Base-by-base conservation (phyloP, 225 moss, liverwort and hornwort species). In the Bryum argenteum region DNA sequence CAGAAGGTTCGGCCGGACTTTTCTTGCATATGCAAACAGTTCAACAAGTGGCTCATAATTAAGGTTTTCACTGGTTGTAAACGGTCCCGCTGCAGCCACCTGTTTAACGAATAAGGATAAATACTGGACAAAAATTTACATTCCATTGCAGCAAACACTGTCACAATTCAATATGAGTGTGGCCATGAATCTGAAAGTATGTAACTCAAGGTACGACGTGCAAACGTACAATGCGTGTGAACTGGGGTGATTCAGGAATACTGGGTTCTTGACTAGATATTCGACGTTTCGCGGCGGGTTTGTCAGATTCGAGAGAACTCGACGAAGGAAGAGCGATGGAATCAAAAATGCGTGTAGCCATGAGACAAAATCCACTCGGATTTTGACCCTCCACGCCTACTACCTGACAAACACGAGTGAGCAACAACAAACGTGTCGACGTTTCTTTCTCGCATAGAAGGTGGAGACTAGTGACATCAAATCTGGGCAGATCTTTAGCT, bases 321-420 rank as follows among this genome's bases (percentile, higher is more conserved):
- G 74, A 68, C 37, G 65, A 64, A 58, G 85, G 52, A 17, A 75
- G 69, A 57, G 90, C 83, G 57, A 77, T 17, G 18, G 85, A 67
- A 77, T 87, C 83, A n/a, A 82, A 80, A 78, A 95, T 72, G 47
- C 90, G 89, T 62, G 87, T 82, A 3, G 89, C 90, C 70, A 95
- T 76, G 52, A 95, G 73, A 69, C 94, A 95, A 63, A 92, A 75
- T 37, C 94, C 94, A 79, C 94, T 95, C 59, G 94, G 94, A 77
- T 95, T 95, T 16, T 87, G 84, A 18, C 90, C 94, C 73, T 92
- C 94, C 28, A 95, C 84, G 58, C 89, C 92, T 69, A 95, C 51
- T 3, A 95, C 80, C 94, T 94, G 83, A 18, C 42, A n/a, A 14
- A 67, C 63, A 24, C 9, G 62, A 69, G 33, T 33, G 41, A 61